These are phyloP conservation scores for Solanum sitiens DNA, from an alignment of 257 asterid species.

Conservation along the genomic window DNA sequence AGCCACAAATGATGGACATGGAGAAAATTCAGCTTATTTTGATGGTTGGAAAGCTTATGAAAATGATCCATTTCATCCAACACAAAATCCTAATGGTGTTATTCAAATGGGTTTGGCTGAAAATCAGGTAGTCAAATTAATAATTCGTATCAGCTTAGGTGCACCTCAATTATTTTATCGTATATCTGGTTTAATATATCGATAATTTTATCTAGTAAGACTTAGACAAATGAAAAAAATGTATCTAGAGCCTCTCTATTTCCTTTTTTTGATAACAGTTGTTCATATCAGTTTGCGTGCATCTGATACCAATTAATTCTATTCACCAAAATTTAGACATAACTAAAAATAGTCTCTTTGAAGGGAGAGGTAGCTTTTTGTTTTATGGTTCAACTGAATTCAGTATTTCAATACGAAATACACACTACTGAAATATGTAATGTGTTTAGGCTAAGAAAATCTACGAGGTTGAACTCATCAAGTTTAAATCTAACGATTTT, in stretches of 20 bases:
- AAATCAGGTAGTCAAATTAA: background rate
- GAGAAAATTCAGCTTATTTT: constrained; percentile 12
- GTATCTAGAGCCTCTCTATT: background rate
- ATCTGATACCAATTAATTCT: background rate
- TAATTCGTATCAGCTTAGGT: background rate
- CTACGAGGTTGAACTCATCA: background rate
- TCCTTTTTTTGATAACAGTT: background rate
- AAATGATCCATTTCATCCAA: constrained; percentile 2
- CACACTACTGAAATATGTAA: background rate
- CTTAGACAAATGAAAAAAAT: background rate
- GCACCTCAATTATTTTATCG: background rate
- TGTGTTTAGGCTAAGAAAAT: background rate
- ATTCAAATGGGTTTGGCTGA: constrained; percentile 12
- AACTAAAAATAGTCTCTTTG: background rate
- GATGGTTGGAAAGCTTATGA: constrained; percentile 16
- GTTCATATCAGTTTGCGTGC: background rate
- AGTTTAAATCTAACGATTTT: background rate
- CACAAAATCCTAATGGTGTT: constrained; percentile 1
- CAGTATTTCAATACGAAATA: background rate
- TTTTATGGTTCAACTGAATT: background rate
- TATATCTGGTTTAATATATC: background rate
- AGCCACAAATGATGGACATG: constrained; percentile 3
- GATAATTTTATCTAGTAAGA: background rate
- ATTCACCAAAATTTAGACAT: background rate
- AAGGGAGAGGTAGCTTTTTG: background rate